A percentile compares a stretch with the other conserved stretches of the same genome.
phyloP scores from a whole-genome alignment of 2,329 filamentous ascomycete species.

The Biscogniauxia mediterranea region DNA sequence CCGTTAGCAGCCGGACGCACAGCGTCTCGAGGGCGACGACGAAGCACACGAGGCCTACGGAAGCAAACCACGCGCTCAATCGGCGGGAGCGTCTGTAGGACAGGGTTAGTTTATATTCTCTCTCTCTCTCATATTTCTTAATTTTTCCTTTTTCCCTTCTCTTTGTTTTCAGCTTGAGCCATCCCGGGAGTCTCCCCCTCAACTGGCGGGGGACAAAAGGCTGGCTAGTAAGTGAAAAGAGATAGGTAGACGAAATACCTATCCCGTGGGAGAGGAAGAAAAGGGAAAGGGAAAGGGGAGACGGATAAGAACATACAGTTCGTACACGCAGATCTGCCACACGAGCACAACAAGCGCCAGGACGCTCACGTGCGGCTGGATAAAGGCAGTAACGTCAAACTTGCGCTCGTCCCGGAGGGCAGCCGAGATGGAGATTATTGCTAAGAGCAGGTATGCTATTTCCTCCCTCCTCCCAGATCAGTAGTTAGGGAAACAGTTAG shows the following conservation, averaged over 20 bases:
- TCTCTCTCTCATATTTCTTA: too few species aligned
- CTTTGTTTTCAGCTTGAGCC: too few species aligned
- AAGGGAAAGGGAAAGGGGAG: background rate
- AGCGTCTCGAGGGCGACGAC: background rate
- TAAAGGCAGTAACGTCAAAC: background rate
- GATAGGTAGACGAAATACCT: background rate
- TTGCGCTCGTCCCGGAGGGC: background rate
- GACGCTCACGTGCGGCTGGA: background rate
- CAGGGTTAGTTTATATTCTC: background rate
- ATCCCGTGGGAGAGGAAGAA: background rate
- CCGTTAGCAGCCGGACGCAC: background rate
- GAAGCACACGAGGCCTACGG: too few species aligned
- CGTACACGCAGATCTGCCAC: background rate
- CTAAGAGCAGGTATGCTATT: background rate
- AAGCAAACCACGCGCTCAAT: too few species aligned
- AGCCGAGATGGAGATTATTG: background rate
- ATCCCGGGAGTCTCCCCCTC: too few species aligned
- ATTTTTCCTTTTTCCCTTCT: background rate
- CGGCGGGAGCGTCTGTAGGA: too few species aligned
- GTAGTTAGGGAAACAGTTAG: too few species aligned
- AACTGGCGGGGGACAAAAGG: too few species aligned
- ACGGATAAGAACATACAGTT: background rate
- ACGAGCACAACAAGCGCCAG: background rate
- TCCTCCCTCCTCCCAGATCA: too few species aligned
- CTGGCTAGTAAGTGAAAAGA: background rate